Evolutionary conservation across 768 basidiomycete species (phyloP), one percentile per base, ranked within the genome.

Genomic region (Chalciporus sphaerocephalus): DNA sequence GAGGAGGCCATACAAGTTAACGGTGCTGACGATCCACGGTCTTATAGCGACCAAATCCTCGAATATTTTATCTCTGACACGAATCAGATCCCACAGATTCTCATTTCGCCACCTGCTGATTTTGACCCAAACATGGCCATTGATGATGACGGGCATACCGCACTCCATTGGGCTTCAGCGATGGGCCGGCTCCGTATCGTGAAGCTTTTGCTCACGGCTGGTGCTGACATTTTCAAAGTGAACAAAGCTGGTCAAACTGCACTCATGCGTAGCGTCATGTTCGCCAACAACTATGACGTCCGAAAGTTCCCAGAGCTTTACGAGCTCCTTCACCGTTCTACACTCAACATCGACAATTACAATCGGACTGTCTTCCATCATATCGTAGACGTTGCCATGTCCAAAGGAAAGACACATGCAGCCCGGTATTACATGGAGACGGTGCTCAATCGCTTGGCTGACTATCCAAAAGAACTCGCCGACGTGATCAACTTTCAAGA

Each of bases 401-500:
- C 92, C 30, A 98, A 98, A 67, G 90, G 90, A 43, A 99, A 99
- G 70, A 90, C 92, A 0, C 96, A 98, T 56, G 96, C 96, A 2
- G 92, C 95, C 8, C 80, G 94, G 18, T 99, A 99, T 69, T 99
- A 99, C 68, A 92, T 99, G 92, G 96, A 99, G 67, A 94, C 92
- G 0, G 83, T 98, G 32, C 76, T 99, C 43, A 75, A 73, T 33
- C 80, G 95, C 40, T 75, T 99, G 32, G 76, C 87, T 6, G 93
- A 94, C 59, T 99, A 90, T 69, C 94, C 96, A 1, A 88, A 88
- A 58, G 96, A 99, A 66, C 71, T 99, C 23, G 91, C 92, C 24
- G 96, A 99, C 59, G 92, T 99, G 38, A 92, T 99, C 68, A 99
- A 99, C 61, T 98, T 97, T 64, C 96, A 96, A 64, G 95, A 98